Evolutionary conservation across 768 basidiomycete genomes (phyloP).

Genomic region (Collybiopsis confluens): DNA sequence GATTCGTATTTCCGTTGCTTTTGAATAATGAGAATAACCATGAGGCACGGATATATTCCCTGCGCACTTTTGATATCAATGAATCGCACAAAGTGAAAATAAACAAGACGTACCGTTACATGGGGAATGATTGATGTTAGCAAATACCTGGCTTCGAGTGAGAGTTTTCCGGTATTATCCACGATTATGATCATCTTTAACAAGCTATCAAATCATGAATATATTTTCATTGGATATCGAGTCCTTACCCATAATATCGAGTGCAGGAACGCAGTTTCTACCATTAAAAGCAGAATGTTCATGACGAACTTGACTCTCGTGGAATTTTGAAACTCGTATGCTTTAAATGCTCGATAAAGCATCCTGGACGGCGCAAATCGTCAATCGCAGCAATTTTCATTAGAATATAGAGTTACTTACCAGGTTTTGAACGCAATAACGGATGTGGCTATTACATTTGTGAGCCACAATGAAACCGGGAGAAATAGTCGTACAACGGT

Average conservation of each 20-base stretch:
- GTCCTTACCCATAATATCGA: background rate
- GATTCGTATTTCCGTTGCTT: background rate
- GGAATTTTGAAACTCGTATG: background rate
- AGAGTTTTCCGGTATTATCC: background rate
- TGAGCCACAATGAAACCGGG: background rate
- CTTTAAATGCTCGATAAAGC: background rate
- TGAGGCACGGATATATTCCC: background rate
- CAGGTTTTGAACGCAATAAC: background rate
- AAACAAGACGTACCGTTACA: background rate
- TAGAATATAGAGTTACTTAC: background rate
- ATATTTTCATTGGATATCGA: too few relatives aligned
- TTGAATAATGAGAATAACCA: background rate
- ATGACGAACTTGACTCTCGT: background rate
- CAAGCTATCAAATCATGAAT: background rate
- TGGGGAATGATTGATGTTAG: background rate
- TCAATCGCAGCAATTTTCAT: too few relatives aligned
- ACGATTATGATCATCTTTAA: background rate
- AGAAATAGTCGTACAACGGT: background rate
- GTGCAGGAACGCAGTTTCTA: background rate
- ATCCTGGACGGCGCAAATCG: background rate
- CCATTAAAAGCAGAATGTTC: background rate
- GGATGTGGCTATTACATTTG: background rate
- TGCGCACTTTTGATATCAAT: background rate
- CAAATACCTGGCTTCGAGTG: background rate
- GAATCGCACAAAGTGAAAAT: background rate